phyloP scores from a whole-genome alignment of 116 monocot species.

The Phalaenopsis hybrid region DNA sequence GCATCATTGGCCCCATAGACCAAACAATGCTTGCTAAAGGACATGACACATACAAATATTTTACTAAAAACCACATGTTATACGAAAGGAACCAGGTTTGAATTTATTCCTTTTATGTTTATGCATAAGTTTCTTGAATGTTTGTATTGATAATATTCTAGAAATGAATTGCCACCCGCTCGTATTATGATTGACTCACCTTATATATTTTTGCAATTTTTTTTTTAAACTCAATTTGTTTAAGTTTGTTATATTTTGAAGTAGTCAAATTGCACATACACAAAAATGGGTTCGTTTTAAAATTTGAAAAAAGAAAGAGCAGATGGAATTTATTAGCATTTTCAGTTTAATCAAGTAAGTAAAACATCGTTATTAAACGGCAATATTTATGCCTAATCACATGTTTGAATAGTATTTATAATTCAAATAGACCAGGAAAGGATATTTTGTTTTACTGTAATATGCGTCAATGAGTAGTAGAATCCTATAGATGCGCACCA shows the following conservation, averaged over 20 bases:
- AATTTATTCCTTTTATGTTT: not conserved
- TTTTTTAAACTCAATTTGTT: not conserved
- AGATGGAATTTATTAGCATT: not conserved
- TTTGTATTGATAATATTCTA: not conserved
- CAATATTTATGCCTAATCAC: not conserved
- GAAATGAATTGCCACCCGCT: not conserved
- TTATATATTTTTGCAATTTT: not conserved
- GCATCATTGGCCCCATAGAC: slow-evolving; percentile 81
- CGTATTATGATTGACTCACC: not conserved
- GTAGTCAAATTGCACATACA: not conserved
- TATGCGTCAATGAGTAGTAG: not conserved
- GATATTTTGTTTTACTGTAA: not conserved
- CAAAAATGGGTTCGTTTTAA: too few species aligned
- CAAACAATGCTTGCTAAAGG: slow-evolving; percentile 89
- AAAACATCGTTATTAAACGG: not conserved
- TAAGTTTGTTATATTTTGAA: not conserved
- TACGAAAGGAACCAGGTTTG: slow-evolving; percentile 96
- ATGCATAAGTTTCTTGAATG: not conserved
- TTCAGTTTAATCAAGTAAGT: not conserved
- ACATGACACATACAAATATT: slow-evolving; percentile 88
- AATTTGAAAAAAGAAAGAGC: too few species aligned
- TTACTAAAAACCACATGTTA: slow-evolving; percentile 89
- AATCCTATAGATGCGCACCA: not conserved
- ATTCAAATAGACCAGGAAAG: not conserved
- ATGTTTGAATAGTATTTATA: not conserved